phyloP scores from a whole-genome alignment of 1,139 yeast species.

The Diutina sp. region DNA sequence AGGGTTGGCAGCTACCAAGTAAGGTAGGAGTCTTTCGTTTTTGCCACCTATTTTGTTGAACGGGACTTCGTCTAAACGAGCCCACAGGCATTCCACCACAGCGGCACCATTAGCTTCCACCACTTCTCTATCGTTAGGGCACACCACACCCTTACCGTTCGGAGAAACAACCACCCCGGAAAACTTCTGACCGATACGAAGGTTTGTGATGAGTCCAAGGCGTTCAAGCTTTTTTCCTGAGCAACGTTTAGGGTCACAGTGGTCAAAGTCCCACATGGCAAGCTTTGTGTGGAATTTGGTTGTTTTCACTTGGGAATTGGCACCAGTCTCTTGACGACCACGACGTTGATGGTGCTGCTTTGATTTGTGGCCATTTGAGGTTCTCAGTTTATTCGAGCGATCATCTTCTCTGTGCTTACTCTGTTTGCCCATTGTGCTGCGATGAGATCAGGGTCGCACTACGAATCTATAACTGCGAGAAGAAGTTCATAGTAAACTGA shows the following conservation, averaged over 20 bases:
- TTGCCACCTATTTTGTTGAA: constrained; percentile 86
- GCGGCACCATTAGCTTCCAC: constrained; percentile 84
- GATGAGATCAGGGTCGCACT: not conserved
- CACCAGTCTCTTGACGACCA: constrained; percentile 34
- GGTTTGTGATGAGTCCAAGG: constrained; percentile 64
- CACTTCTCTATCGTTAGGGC: constrained; percentile 73
- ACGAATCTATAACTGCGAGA: too few relatives aligned
- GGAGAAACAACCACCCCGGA: constrained; percentile 89
- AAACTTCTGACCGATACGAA: constrained; percentile 85
- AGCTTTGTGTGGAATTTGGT: constrained; percentile 51
- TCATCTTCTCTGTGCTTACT: constrained; percentile 44
- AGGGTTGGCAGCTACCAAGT: constrained; percentile 90
- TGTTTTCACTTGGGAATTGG: constrained; percentile 8
- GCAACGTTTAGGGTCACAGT: constrained; percentile 96
- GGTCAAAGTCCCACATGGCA: constrained; percentile 96
- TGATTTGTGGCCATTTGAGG: constrained; percentile 47
- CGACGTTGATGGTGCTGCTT: constrained; percentile 38
- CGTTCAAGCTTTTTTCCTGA: constrained; percentile 91
- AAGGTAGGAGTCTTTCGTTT: constrained; percentile 78
- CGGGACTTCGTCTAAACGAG: constrained; percentile 90
- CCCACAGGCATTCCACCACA: constrained; percentile 98
- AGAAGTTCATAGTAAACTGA: too few relatives aligned
- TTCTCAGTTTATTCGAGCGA: constrained; percentile 18
- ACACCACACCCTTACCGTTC: constrained; percentile 80
- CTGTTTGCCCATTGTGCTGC: constrained; percentile 45